Base-by-base conservation (phyloP, 139 green algal genomes). In the Microglena sp. region DNA sequence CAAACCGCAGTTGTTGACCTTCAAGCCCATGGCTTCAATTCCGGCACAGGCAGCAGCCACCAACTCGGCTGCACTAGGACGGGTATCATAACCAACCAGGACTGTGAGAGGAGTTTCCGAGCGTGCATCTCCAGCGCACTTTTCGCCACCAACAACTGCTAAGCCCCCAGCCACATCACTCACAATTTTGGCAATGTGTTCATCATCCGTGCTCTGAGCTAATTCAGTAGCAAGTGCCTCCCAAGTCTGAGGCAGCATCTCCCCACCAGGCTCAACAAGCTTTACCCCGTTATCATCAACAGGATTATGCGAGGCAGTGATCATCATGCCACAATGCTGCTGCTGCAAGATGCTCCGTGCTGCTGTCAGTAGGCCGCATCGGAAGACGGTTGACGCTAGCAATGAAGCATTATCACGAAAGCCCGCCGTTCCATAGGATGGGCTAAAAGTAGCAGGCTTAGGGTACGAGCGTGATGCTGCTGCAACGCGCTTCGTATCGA, bases 361-460 rank as follows among this genome's bases (percentile, higher is more conserved):
- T 0, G 86, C 92, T 60, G 90, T 87, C 21, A 98, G 62, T 29
- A 93, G 62, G 22, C 90, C 92, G 61, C 82, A 94, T 6, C 93
- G 76, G 50, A 96, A 95, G 0, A 96, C 71, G 0, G 89, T 97
- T 1, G 82, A 92, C n/a, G 60, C 58, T 5, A 97, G 77, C 15
- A 89, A 36, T 0, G 69, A 62, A 0, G 86, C 91, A 4, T 76
- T 33, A 1, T 82, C 67, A 0, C 93, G 80, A 62, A 97, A 98
- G 11, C 93, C 93, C 2, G 92, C 93, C 0, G 93, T 98, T 29
- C 93, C 93, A 68, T 98, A 98, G 24, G 34, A 55, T 7, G 74
- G 74, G 3, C 40, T 40, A 29, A 76, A 84, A 2, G n/a, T 44
- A 1, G 43, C 11, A 1, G 72, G 72, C 32, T 72, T 75, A 4